Base-by-base conservation (phyloP, 2,329 filamentous ascomycete species). In the Colletotrichum somersetense region DNA sequence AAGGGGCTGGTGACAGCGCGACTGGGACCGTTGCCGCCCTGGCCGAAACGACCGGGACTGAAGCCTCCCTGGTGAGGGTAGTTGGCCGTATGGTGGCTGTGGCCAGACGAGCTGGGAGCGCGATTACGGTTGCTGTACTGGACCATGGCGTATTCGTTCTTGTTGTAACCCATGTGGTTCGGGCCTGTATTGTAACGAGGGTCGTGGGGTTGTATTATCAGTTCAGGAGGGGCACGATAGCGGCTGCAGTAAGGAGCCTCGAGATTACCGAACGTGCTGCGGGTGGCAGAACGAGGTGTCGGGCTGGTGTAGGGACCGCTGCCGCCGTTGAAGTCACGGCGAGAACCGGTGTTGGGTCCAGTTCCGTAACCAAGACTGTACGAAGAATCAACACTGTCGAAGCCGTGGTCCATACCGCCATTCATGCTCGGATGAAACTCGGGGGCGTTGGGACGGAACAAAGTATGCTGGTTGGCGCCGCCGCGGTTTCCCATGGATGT, bases 381-480 rank as follows among this genome's bases (percentile, higher is more conserved):
- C 35, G 65, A 74, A 42, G 66, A 38, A 65, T 65, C 69, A 30
- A 48, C 38, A 26, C 61, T 64, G 26, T 64, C 56, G 23, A 50
- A 62, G 35, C 40, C 6, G 10, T 52, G 46, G 35, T 52, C 56
- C 26, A 53, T 62, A n/a, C n/a, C 11, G 26, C 57, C 71, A 23
- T 42, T 52, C 35, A 67, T 71, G 71, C 74, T 66, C 18, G 79
- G 79, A 35, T 78, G 79, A 35, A 81, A 80, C 66, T 82, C 80
- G 5, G 77, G 75, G n/a, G 78, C 79, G 44, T 76, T 78, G 44
- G 79, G 77, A 11, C 80, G 77, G 72, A 82, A 83, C 73, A 74
- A 35, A 74, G 68, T 4, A 14, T 71, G 58, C 46, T 67, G 58
- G 8, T 56, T 42, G 30, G 55, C 30, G 56, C 61, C 66, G 35